These are phyloP conservation scores for Fusarium miscanthi DNA, from an alignment of 2,329 filamentous ascomycete species.

Conservation along the genomic window DNA sequence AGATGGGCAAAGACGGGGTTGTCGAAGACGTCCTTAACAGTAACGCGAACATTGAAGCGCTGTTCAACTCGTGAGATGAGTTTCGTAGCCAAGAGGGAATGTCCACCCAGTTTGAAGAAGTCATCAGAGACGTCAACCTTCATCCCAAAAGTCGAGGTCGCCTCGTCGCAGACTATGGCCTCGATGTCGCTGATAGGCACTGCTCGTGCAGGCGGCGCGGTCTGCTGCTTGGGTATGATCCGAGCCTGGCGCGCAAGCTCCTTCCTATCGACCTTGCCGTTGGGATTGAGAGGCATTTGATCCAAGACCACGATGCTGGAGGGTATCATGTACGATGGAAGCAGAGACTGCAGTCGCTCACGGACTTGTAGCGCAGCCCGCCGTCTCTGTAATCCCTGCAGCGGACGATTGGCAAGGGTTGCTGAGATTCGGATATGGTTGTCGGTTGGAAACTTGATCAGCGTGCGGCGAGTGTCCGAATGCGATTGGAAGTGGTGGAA, in stretches of 20 bases:
- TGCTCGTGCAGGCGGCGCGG: rapidly evolving
- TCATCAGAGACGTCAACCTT: not conserved
- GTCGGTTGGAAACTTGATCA: not conserved
- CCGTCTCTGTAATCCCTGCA: slow-evolving; percentile 10
- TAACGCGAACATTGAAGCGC: not conserved
- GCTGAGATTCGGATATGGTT: not conserved
- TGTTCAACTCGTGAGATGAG: not conserved
- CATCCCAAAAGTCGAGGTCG: not conserved
- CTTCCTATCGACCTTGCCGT: slow-evolving; percentile 42
- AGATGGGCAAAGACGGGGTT: not conserved
- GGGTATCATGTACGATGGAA: slow-evolving; percentile 46
- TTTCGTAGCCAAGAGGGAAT: slow-evolving; percentile 15
- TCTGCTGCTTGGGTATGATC: not conserved
- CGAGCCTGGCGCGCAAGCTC: slow-evolving; percentile 11
- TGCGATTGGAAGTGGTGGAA: not conserved
- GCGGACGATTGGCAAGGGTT: slow-evolving; percentile 29
- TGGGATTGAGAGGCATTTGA: slow-evolving; percentile 42
- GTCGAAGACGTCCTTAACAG: slow-evolving; percentile 12
- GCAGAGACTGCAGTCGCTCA: not conserved
- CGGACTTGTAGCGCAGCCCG: not conserved
- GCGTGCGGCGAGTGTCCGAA: not conserved
- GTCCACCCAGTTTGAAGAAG: slow-evolving; percentile 13
- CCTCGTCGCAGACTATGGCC: not conserved
- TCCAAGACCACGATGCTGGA: slow-evolving; percentile 35
- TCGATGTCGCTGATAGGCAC: slow-evolving; percentile 1